Percentiles rank a stretch among this genome's conserved stretches.
Evolutionary conservation across 2,329 filamentous ascomycete species (phyloP).

Genomic region (Claviceps quebecensis): DNA sequence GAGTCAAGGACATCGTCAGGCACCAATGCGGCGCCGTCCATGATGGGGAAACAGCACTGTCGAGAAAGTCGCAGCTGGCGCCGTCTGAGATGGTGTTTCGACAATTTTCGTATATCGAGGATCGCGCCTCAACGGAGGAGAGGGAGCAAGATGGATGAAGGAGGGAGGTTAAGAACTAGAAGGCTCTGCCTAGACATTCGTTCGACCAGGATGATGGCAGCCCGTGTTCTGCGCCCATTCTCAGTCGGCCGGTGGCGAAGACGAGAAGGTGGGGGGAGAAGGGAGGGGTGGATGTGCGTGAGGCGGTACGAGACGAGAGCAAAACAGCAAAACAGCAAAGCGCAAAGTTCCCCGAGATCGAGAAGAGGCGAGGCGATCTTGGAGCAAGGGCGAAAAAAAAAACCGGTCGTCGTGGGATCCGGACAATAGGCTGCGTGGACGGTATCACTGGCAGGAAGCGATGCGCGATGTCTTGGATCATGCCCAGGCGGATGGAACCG

Average conservation of each 20-base stretch:
- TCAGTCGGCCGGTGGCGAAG: constrained; percentile 12
- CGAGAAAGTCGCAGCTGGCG: constrained; percentile 4
- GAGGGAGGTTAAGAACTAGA: constrained; percentile 7
- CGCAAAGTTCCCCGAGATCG: not conserved
- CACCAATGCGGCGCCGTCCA: constrained; percentile 37
- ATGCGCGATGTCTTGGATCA: too few relatives aligned
- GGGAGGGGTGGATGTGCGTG: not conserved
- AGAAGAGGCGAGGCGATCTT: not conserved
- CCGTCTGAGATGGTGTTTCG: not conserved
- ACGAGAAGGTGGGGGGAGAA: not conserved
- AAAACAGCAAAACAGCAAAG: not conserved
- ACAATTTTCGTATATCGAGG: not conserved
- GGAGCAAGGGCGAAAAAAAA: too few relatives aligned
- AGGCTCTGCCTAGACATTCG: constrained; percentile 13
- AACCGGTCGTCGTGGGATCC: too few relatives aligned
- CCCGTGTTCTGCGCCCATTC: constrained; percentile 19
- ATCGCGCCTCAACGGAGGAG: not conserved
- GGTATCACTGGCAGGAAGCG: too few relatives aligned
- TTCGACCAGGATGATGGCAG: constrained; percentile 10
- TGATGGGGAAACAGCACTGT: constrained; percentile 16
- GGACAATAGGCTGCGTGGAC: too few relatives aligned
- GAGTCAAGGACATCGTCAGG: constrained; percentile 45
- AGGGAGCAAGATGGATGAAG: not conserved
- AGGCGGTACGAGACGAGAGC: not conserved
- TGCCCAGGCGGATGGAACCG: too few relatives aligned